These are phyloP conservation scores for Chamaecrista fasciculata DNA, from an alignment of 306 rosid species.

Conservation along the genomic window DNA sequence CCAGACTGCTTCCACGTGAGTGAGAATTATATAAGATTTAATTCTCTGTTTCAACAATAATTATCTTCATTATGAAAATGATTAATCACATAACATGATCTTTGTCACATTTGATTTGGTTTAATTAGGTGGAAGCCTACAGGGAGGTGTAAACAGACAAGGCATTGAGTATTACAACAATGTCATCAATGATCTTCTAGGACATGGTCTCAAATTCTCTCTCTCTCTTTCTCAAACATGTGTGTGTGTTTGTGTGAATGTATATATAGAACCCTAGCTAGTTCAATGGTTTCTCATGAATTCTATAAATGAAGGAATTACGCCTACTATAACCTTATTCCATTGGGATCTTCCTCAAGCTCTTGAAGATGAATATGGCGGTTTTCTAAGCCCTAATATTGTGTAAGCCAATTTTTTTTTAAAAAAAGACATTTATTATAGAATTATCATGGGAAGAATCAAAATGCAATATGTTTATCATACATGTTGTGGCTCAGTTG, in stretches of 20 bases:
- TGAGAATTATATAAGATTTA: no score
- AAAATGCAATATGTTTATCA: no score
- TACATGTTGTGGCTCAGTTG: no score
- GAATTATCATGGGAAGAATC: no score
- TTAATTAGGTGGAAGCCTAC: conserved; percentile 44
- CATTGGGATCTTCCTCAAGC: conserved; percentile 66
- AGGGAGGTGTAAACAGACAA: conserved; percentile 43
- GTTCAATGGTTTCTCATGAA: background rate
- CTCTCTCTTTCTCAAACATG: background rate
- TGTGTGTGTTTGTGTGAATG: no score
- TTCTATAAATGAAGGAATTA: conserved; percentile 29
- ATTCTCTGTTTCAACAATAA: no score
- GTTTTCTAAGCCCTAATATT: conserved; percentile 42
- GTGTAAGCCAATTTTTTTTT: no score
- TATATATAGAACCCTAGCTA: no score
- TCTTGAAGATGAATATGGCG: conserved; percentile 55
- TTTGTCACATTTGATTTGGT: no score
- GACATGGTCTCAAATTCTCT: conserved; percentile 33
- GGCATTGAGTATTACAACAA: conserved; percentile 57
- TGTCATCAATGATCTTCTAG: conserved; percentile 23
- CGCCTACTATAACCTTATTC: conserved; percentile 49
- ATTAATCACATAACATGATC: no score
- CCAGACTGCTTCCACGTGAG: conserved; percentile 53
- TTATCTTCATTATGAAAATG: no score
- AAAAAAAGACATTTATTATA: no score